Base-by-base conservation (phyloP, 768 basidiomycete species). In the Auricularia heimuer region DNA sequence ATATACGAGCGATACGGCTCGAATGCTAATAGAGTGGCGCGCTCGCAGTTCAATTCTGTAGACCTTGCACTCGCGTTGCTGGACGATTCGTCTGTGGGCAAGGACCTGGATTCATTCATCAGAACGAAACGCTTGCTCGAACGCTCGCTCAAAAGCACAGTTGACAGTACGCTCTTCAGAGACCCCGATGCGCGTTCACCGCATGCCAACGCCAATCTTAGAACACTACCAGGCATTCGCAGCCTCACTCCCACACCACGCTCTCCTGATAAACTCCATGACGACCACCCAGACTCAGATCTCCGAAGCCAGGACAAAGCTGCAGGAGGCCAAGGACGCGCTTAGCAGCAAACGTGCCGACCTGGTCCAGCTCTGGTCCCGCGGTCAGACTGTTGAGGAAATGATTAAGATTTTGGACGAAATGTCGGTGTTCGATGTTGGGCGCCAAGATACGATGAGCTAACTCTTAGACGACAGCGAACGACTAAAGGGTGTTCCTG, bases 171-270 rank as follows among this genome's bases (percentile, higher is more conserved):
- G 89, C 83, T 34, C 18, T 51, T 29, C 37, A 61, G 64, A 54
- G 63, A 67, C 12, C 54, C 64, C 37, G 33, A 45, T 8, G 24
- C 61, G 12, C 18, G 33, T 62, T n/a, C 24, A 54, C 63, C 51
- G 61, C 62, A 56, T n/a, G n/a, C 10, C 54, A 11, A 62, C 64
- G 12, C n/a, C 63, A 64, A 42, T 67, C 68, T n/a, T 75, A 91
- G 90, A 88, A 70, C 89, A 98, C 71, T 97, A 95, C 73, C 88
- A 96, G 75, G 87, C 94, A 2, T 98, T 98, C 74, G 94, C 93
- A 54, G 87, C 93, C n/a, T 88, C 94, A 0, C 79, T 98, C 29
- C 93, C 95, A 0, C 92, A 93, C 68, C 97, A 98, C 73, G 84
- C 91, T 2, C 82, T 86, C 2, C 80, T 98, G 12, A 70, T 94